Base-by-base conservation (phyloP, 371 early-diverging fungal genomes). In the Haplosporangium sp. region DNA sequence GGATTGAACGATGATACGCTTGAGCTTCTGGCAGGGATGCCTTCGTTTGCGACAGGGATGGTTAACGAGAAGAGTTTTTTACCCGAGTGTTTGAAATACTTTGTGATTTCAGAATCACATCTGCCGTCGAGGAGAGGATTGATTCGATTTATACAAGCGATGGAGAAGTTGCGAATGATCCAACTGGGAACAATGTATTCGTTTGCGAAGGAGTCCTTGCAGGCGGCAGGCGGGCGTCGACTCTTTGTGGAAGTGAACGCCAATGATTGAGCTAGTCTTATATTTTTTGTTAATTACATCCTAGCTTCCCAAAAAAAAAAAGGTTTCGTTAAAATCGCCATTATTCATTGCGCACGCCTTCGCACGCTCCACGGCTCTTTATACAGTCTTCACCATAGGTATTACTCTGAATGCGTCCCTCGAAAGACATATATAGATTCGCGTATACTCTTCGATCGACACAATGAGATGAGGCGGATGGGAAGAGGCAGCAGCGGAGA, bases 221-320 rank as follows among this genome's bases (percentile, higher is more conserved):
- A 50, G n/a, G 59, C 62, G 5, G 67, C 36, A 14, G 68, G 46
- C 7, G 74, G 64, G 10, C 55, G 63, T 14, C 58, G 74, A 16
- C 45, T 70, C 3, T 23, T 42, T 61, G 62, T 69, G 1, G 69
- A 68, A 37, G 20, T 48, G 9, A 59, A 36, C 48, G 40, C 23
- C 18, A 47, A 10, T 23, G 36, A 42, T 0, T 38, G 10, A 7
- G 37, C 16, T 51, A 37, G n/a, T n/a, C n/a, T n/a, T n/a, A n/a
- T n/a, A n/a, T n/a, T n/a, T n/a, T n/a, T n/a, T n/a, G n/a, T n/a
- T n/a, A n/a, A n/a, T n/a, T n/a, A n/a, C n/a, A n/a, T n/a, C 37
- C n/a, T 60, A 61, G 51, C 41, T 8, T 51, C 20, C 52, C 18
- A 18, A 11, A 6, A 57, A 21, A 41, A 40, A 41, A 21, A 20